Base-by-base conservation (phyloP, 345 rosid genomes). In the Psidium guajava region DNA sequence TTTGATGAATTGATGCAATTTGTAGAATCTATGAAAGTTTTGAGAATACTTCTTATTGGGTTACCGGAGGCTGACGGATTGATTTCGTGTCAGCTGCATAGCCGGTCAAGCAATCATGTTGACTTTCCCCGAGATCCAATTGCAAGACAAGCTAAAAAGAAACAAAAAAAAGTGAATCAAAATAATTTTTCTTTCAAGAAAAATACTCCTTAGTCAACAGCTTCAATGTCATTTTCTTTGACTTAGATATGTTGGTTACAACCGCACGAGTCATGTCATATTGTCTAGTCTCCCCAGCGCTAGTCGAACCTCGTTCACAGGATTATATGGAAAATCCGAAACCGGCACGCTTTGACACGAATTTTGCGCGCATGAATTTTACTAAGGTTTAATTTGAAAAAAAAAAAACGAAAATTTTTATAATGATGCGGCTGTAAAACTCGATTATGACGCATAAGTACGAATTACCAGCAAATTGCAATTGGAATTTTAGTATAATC, bases 41-140 rank as follows among this genome's bases (percentile, higher is more conserved):
- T 1, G 74, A 6, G 74, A 8, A 28, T 15, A 15, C 42, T 61
- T 61, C 42, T 15, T 7, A 22, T 61, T 11, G 2, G 16, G 42
- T 15, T 8, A 11, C 22, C 8, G 47, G 47, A 44, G 47, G 14
- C 11, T 7, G 16, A 7, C 15, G 11, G 22, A 28, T 32, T 61
- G 22, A 2, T 28, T 15, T 28, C 0, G 5, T 61, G 42, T 15
- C 0, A 0, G 7, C 0, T 10, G 73, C 1, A 59, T 1, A 18
- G 75, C 11, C 0, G 0, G 36, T 28, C 22, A 61, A 6, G 75
- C 75, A 15, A 61, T 28, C 20, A 10, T 4, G 22, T 3, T 15
- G 77, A 18, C 77, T 18, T 16, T 69, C 77, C 77, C 77, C 40
- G 10, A 32, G 24, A 32, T 69, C 47, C 77, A 32, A 69, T 44